These are phyloP conservation scores for Corylus americana DNA, from an alignment of 306 rosid genomes.

Conservation along the genomic window DNA sequence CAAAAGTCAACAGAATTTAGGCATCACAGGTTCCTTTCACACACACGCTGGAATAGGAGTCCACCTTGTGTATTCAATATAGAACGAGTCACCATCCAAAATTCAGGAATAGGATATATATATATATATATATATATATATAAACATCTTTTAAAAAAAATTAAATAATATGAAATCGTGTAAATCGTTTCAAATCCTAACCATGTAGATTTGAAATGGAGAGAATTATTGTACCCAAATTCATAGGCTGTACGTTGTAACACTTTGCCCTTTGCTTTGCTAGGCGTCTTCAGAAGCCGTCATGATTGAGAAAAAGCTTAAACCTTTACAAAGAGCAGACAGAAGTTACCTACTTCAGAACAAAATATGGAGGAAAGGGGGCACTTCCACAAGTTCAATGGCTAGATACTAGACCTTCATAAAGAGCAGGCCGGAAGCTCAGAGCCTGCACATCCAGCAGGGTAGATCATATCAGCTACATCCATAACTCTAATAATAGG, in stretches of 20 bases:
- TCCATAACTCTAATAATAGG: neutral
- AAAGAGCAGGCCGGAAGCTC: neutral
- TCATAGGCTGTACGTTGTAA: too few species aligned
- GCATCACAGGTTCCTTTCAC: neutral
- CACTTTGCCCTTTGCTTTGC: neutral
- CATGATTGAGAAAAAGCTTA: neutral
- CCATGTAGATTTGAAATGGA: too few species aligned
- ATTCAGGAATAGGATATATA: too few species aligned
- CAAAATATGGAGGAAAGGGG: neutral
- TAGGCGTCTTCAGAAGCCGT: neutral
- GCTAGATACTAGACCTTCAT: neutral
- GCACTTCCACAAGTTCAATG: neutral
- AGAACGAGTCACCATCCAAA: neutral
- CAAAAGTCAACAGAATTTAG: neutral
- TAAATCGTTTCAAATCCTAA: too few species aligned
- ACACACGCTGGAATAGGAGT: neutral
- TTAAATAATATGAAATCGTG: too few species aligned
- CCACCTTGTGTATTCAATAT: neutral
- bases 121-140: too few species aligned
- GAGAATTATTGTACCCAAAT: too few species aligned
- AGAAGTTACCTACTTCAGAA: neutral
- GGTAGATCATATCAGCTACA: neutral
- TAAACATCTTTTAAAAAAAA: too few species aligned
- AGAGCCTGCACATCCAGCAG: neutral
- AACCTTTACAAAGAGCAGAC: neutral